Percentiles rank a stretch among this genome's conserved stretches.
Conservation (phyloP, 83 land plant genomes). For the Thuja plicata region DNA sequence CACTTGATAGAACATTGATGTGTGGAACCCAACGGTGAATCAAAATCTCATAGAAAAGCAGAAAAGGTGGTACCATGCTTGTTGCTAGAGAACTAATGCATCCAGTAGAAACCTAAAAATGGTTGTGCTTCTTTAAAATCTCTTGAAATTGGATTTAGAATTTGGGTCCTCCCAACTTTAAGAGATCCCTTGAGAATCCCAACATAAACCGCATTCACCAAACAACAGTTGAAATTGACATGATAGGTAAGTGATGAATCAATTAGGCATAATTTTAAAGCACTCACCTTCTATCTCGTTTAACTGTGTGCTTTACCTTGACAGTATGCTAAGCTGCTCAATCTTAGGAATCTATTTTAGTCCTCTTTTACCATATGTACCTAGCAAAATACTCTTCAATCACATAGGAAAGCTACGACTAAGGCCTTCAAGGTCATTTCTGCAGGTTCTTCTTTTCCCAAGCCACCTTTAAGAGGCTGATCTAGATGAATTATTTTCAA, state of each 20-base stretch:
- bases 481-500: not conserved
- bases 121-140: not conserved
- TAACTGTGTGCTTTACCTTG: not conserved
- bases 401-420: not conserved
- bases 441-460: not conserved
- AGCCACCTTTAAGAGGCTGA: not conserved
- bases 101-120: not conserved
- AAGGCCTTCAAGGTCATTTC: not conserved
- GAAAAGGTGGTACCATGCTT: not conserved
- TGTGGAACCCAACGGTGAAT: not conserved
- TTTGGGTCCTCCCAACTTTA: not conserved
- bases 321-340: not conserved
- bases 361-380: not conserved
- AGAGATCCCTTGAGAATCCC: not conserved
- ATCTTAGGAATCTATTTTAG: not conserved
- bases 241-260: not conserved
- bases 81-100: not conserved
- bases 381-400: not conserved
- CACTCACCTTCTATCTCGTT: not conserved
- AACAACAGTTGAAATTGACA: not conserved
- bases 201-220: not conserved
- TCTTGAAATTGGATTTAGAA: not conserved
- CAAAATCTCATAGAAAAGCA: not conserved
- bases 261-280: not conserved
- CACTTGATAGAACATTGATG: not conserved